Percentiles rank a stretch among this genome's conserved stretches.
Evolutionary conservation across 768 basidiomycete species (phyloP).

Genomic region (Collybia sp.): DNA sequence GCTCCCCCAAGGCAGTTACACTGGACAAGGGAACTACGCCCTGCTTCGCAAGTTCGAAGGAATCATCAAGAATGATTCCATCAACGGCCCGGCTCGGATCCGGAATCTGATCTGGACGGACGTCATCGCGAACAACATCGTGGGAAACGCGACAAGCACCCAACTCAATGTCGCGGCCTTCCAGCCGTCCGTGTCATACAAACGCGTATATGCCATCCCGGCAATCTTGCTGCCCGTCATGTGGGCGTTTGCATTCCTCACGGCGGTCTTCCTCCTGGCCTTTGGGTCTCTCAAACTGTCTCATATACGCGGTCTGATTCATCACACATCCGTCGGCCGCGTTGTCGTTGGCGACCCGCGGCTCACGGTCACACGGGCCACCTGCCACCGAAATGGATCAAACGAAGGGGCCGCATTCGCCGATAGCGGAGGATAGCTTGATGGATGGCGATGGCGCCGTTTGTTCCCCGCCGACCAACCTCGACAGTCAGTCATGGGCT

Average conservation of each 20-base stretch:
- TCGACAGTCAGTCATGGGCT: no score
- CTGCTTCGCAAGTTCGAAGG: neutral
- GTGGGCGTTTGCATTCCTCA: conserved; percentile 7
- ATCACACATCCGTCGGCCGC: no score
- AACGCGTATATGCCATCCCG: conserved; percentile 10
- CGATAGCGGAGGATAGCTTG: no score
- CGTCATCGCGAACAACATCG: no score
- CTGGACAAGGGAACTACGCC: neutral
- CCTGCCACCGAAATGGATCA: no score
- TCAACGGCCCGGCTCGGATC: neutral
- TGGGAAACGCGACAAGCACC: conserved; percentile 5
- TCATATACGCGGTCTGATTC: conserved; percentile 9
- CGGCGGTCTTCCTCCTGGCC: conserved; percentile 4
- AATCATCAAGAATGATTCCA: neutral
- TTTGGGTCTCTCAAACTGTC: conserved; percentile 8
- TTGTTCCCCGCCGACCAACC: no score
- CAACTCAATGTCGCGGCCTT: conserved; percentile 4
- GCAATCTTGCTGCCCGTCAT: conserved; percentile 7
- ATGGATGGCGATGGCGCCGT: no score
- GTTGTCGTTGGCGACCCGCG: no score
- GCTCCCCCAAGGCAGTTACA: neutral
- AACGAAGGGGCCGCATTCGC: no score
- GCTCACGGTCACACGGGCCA: no score
- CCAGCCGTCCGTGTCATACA: conserved; percentile 5
- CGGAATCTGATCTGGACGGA: conserved; percentile 2